Percentiles rank a stretch among this genome's conserved stretches.
Evolutionary conservation across 2,329 filamentous ascomycete genomes (phyloP).

Genomic region (Colletotrichum cereale): DNA sequence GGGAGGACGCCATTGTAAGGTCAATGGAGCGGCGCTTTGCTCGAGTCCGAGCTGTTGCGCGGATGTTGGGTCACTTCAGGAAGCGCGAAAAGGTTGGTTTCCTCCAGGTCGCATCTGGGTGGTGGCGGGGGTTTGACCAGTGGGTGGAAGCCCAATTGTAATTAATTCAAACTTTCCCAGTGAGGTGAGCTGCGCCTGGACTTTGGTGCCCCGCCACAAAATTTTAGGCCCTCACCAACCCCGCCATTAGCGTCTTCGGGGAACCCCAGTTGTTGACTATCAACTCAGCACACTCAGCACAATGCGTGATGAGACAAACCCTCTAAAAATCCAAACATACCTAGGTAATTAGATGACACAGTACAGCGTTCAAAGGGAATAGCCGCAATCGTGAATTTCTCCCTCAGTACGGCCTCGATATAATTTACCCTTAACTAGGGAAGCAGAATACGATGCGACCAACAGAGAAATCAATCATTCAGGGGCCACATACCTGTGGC

Average conservation of each 20-base stretch:
- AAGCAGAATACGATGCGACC: background rate
- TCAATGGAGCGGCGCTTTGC: slow-evolving; percentile 18
- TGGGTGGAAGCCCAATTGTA: slow-evolving; percentile 34
- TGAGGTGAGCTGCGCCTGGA: slow-evolving; percentile 15
- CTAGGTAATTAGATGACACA: background rate
- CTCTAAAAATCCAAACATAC: background rate
- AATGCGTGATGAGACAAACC: background rate
- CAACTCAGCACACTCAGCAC: background rate
- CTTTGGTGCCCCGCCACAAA: slow-evolving; percentile 37
- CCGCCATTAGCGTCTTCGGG: slow-evolving; percentile 38
- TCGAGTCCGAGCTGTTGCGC: slow-evolving; percentile 25
- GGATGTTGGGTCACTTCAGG: slow-evolving; percentile 18
- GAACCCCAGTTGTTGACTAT: slow-evolving; percentile 3
- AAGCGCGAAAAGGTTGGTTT: slow-evolving; percentile 6
- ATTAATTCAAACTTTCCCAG: slow-evolving; percentile 32
- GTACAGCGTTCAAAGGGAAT: no score
- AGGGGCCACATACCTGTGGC: background rate
- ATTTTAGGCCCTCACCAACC: slow-evolving; percentile 34
- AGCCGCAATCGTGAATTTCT: no score
- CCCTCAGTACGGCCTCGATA: background rate
- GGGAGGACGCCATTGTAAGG: slow-evolving; percentile 23
- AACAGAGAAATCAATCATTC: background rate
- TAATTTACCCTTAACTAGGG: no score
- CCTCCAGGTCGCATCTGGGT: background rate
- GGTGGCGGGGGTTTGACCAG: slow-evolving; percentile 33